phyloP scores from a whole-genome alignment of 371 early-diverging fungal species.

The Mucor sp. region DNA sequence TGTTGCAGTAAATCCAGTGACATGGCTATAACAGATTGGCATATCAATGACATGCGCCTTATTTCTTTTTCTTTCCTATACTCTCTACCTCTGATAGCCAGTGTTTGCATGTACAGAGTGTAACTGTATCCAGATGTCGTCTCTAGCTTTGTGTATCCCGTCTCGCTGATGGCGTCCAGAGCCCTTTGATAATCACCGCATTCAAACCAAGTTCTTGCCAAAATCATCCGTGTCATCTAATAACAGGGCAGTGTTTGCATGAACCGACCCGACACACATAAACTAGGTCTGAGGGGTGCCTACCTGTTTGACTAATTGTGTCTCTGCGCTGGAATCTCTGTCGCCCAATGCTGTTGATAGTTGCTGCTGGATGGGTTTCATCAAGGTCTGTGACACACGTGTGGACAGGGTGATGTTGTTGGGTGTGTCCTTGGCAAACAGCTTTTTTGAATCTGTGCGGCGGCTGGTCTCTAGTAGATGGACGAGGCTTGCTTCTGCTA shows the following conservation, averaged over 20 bases:
- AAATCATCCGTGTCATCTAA: constrained; percentile 39
- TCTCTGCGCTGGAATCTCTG: constrained; percentile 25
- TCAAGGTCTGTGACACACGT: constrained; percentile 13
- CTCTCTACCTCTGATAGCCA: constrained; percentile 49
- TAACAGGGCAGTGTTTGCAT: constrained; percentile 12
- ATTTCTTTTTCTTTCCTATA: neutral
- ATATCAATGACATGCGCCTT: neutral
- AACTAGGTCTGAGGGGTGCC: no score
- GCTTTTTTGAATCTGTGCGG: neutral
- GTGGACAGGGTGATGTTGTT: constrained; percentile 21
- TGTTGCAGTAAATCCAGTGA: constrained; percentile 45
- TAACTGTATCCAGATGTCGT: constrained; percentile 46
- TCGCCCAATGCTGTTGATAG: constrained; percentile 23
- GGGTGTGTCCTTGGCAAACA: constrained; percentile 24
- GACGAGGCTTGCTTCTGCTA: constrained; percentile 13
- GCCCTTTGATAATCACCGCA: constrained; percentile 35
- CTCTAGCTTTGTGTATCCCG: constrained; percentile 8
- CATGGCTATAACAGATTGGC: constrained; percentile 30
- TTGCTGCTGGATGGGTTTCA: constrained; percentile 28
- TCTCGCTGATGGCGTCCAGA: constrained; percentile 19
- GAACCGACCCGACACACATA: no score
- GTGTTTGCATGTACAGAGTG: constrained; percentile 43
- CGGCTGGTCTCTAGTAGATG: neutral
- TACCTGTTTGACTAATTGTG: constrained; percentile 1
- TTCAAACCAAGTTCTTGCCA: constrained; percentile 44